phyloP scores from a whole-genome alignment of 805 yeast species.

The Suhomyces emberorum region DNA sequence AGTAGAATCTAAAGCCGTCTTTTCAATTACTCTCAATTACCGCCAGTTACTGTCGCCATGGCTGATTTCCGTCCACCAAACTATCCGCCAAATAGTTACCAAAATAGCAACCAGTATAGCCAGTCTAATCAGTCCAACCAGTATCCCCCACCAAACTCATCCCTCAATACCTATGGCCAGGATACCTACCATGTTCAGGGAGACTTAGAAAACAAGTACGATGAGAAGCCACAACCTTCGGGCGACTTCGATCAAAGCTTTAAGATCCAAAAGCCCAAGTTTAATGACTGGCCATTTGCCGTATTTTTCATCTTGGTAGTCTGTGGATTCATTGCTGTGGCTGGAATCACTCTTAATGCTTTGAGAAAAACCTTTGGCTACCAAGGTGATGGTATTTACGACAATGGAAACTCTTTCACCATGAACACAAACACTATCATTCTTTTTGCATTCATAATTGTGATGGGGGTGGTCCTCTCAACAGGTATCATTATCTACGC shows the following conservation, averaged over 20 bases:
- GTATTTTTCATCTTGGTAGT: conserved; percentile 45
- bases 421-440: conserved; percentile 73
- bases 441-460: conserved; percentile 62
- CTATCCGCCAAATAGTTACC: background rate
- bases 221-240: conserved; percentile 33
- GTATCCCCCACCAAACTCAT: conserved; percentile 6
- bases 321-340: conserved; percentile 67
- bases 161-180: conserved; percentile 1
- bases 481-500: conserved; percentile 56
- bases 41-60: background rate
- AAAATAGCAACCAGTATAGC: no score
- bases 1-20: no score
- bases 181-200: conserved; percentile 14
- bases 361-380: conserved; percentile 53
- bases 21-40: no score
- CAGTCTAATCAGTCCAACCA: background rate
- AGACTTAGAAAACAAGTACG: conserved; percentile 27
- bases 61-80: background rate
- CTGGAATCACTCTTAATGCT: conserved; percentile 65
- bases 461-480: conserved; percentile 58
- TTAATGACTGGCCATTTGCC: conserved; percentile 72
- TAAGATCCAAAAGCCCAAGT: conserved; percentile 56
- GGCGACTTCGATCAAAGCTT: conserved; percentile 62
- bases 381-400: conserved; percentile 65
- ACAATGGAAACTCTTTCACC: conserved; percentile 50